These are phyloP conservation scores for Aphanoascus verrucosus DNA, from an alignment of 2,329 filamentous ascomycete species.

Conservation along the genomic window DNA sequence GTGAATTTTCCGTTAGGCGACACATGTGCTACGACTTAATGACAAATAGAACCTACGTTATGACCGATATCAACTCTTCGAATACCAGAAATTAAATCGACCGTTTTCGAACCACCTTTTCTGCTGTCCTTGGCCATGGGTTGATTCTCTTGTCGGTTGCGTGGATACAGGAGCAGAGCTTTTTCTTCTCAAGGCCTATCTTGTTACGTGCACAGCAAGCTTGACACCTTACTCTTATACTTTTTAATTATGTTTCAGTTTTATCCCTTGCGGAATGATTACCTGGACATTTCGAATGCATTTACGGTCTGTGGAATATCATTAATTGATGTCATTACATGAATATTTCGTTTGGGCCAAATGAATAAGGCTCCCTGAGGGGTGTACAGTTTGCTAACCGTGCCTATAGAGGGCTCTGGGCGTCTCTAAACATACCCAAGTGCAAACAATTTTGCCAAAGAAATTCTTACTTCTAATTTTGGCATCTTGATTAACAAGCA, in stretches of 20 bases:
- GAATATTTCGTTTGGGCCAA: not conserved
- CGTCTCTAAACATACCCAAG: too few relatives aligned
- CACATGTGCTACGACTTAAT: slow-evolving; percentile 11
- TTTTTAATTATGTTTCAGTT: not conserved
- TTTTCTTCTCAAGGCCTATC: not conserved
- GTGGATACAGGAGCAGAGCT: not conserved
- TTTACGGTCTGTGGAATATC: not conserved
- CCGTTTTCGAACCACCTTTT: not conserved
- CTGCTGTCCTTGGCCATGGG: not conserved
- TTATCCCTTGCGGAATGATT: not conserved
- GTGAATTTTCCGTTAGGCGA: not conserved
- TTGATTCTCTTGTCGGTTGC: not conserved
- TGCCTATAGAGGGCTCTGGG: too few relatives aligned
- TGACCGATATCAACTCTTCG: not conserved
- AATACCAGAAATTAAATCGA: not conserved
- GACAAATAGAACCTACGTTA: slow-evolving; percentile 7
- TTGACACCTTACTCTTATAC: slow-evolving; percentile 1
- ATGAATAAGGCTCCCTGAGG: not conserved
- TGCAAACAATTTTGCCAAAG: too few relatives aligned
- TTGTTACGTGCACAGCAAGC: not conserved
- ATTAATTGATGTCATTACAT: not conserved
- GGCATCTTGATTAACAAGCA: too few relatives aligned
- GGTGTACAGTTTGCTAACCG: too few relatives aligned
- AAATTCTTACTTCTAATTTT: too few relatives aligned
- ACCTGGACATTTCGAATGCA: not conserved